Base-by-base conservation (phyloP, 805 yeast genomes). In the Maudiozyma barnettii region DNA sequence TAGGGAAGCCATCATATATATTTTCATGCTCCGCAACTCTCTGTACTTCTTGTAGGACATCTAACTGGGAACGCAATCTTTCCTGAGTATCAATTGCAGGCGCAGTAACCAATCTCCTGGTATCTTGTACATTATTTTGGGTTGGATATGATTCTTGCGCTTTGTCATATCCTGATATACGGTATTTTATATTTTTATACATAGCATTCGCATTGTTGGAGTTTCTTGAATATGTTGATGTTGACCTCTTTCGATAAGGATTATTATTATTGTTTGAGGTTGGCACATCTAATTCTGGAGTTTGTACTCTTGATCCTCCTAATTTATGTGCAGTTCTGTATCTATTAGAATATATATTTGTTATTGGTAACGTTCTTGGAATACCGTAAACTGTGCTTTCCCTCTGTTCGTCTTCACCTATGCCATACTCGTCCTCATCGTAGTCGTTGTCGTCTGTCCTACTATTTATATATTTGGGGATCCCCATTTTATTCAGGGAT, bases 1-100 rank as follows among this genome's bases (percentile, higher is more conserved):
- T 71, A 48, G 76, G 76, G 58, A 81, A 81, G 7, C 57, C 59
- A 8, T 51, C 55, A 45, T 54, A 58, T 69, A 78, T n/a, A 73
- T 70, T 38, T 71, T 74, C 43, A 63, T 72, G 51, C 55, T 60
- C 58, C 1, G 85, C 78, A 69, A 80, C 71, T 43, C 70, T 71
- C 49, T 76, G 75, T 8, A 88, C 93, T 51, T 85, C 95, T 51
- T 86, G 88, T 50, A 91, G 70, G 0, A 84, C 82, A 55, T 83
- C 95, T 43, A 89, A 79, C 56, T 87, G 93, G 7, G 88, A 80
- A 91, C 95, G 87, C 45, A 88, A 70, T 36, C 46, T 48, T 20
- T 55, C 54, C 37, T 55, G 59, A 3, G 33, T 43, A 41, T 54
- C 50, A 2, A 51, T 46, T 3, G 42, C 44, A 1, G 57, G 59